A percentile compares a stretch with the other conserved stretches of the same genome.
Evolutionary conservation across 2,329 filamentous ascomycete genomes (phyloP).

Genomic region (Arthrobotrys sphaeroides): DNA sequence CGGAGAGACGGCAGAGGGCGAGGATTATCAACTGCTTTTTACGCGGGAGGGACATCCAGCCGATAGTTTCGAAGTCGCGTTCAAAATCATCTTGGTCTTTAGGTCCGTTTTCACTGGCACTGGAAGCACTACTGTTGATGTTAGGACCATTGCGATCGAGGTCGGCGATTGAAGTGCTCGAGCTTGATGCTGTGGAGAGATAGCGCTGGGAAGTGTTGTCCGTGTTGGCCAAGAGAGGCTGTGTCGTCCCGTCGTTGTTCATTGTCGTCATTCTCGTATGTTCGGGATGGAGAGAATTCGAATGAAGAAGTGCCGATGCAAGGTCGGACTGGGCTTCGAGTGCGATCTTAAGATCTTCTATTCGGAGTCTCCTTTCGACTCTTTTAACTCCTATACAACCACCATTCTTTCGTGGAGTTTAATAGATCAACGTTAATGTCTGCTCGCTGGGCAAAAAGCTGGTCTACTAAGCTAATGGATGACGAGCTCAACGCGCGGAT

Average conservation of each 20-base stretch:
- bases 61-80: constrained; percentile 66
- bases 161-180: constrained; percentile 15
- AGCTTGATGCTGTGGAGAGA: constrained; percentile 15
- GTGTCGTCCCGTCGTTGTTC: constrained; percentile 10
- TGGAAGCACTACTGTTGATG: constrained; percentile 20
- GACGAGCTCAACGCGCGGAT: constrained; percentile 13
- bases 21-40: constrained; percentile 82
- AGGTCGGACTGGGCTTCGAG: background rate
- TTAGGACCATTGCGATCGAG: constrained; percentile 5
- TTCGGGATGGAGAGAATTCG: background rate
- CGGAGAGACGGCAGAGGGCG: constrained; percentile 79
- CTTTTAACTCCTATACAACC: background rate
- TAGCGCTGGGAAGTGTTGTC: constrained; percentile 24
- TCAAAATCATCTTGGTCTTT: constrained; percentile 1
- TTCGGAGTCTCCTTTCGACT: background rate
- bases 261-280: background rate
- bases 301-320: background rate
- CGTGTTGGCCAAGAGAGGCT: constrained; percentile 52
- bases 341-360: too few relatives aligned
- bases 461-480: background rate
- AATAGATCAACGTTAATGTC: background rate
- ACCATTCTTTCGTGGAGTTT: background rate
- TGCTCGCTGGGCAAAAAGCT: background rate
- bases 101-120: constrained; percentile 10
- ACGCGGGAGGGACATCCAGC: constrained; percentile 77